These are phyloP conservation scores for Mycena vitilis DNA, from an alignment of 768 basidiomycete genomes.

Conservation along the genomic window DNA sequence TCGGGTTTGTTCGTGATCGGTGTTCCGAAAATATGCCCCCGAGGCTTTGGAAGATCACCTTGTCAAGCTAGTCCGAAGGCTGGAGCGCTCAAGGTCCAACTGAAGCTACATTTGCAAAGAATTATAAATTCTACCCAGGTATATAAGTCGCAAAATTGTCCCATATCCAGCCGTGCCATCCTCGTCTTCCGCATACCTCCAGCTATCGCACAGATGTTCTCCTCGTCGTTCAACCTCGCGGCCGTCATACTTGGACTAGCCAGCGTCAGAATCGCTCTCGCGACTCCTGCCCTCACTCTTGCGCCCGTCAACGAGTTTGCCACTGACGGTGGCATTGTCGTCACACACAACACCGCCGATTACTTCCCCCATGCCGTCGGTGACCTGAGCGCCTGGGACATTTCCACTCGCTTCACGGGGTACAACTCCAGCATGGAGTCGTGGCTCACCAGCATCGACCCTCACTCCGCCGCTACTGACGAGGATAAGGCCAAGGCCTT, in stretches of 20 bases:
- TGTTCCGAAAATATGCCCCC: no score
- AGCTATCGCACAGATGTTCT: slow-evolving; percentile 12
- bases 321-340: slow-evolving; percentile 16
- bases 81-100: no score
- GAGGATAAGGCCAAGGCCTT: slow-evolving; percentile 5
- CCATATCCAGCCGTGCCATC: slow-evolving; percentile 8
- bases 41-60: no score
- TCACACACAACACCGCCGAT: slow-evolving; percentile 15
- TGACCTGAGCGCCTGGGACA: slow-evolving; percentile 15
- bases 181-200: slow-evolving; percentile 8
- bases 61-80: no score
- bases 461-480: slow-evolving; percentile 13
- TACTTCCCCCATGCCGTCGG: slow-evolving; percentile 14
- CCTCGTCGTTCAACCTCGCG: slow-evolving; percentile 19
- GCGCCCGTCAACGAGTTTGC: slow-evolving; percentile 16
- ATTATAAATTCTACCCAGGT: not conserved
- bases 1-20: no score
- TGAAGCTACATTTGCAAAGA: no score
- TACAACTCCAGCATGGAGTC: slow-evolving; percentile 20
- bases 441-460: slow-evolving; percentile 20
- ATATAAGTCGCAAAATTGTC: slow-evolving; percentile 9
- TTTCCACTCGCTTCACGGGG: not conserved
- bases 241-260: slow-evolving; percentile 10
- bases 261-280: slow-evolving; percentile 20
- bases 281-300: not conserved